A percentile compares a stretch with the other conserved stretches of the same genome.
Evolutionary conservation across 768 basidiomycete species (phyloP).

Genomic region (Kwoniella botswanensis): DNA sequence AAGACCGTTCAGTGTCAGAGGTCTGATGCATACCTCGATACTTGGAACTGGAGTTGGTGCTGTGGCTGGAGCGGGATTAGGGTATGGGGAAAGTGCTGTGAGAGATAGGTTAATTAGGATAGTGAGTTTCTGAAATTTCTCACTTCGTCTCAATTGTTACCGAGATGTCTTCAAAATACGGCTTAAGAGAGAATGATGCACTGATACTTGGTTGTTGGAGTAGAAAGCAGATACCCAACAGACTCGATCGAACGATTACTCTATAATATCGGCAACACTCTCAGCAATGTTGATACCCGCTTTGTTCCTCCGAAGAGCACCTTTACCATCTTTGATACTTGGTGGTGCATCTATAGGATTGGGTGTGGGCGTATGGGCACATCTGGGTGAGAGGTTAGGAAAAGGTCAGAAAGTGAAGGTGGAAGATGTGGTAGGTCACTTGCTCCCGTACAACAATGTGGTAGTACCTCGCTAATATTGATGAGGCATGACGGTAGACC

Average conservation of each 20-base stretch:
- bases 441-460: not conserved
- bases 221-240: constrained; percentile 36
- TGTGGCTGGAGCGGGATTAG: constrained; percentile 31
- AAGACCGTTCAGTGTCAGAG: constrained; percentile 41
- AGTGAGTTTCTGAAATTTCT: constrained; percentile 24
- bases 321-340: constrained; percentile 39
- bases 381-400: constrained; percentile 36
- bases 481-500: not conserved
- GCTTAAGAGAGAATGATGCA: too few relatives aligned
- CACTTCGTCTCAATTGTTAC: too few relatives aligned
- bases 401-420: constrained; percentile 46
- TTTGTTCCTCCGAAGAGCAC: constrained; percentile 51
- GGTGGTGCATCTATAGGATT: constrained; percentile 55
- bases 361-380: constrained; percentile 45
- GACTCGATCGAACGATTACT: constrained; percentile 53
- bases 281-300: constrained; percentile 49
- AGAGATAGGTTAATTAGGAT: constrained; percentile 39
- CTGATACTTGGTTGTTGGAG: not conserved
- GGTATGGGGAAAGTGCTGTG: constrained; percentile 41
- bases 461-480: too few relatives aligned
- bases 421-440: constrained; percentile 48
- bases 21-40: constrained; percentile 37
- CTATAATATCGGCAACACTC: constrained; percentile 51
- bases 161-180: too few relatives aligned
- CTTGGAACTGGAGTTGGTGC: constrained; percentile 37